These are phyloP conservation scores for Phlebiopsis gigantea DNA, from an alignment of 768 basidiomycete genomes.

Conservation along the genomic window DNA sequence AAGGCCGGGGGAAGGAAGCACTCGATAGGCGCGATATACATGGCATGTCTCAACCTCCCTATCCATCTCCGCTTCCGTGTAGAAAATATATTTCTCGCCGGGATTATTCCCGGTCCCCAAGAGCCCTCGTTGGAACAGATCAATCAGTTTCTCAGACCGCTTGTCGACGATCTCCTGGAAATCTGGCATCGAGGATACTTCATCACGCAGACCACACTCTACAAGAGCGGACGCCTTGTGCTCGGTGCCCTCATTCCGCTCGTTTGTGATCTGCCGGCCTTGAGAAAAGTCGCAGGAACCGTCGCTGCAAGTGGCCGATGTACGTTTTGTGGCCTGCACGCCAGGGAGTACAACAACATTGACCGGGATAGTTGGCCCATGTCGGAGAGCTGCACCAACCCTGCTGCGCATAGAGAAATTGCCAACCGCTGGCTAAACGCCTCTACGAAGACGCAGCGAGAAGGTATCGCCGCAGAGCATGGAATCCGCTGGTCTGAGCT, in stretches of 20 bases:
- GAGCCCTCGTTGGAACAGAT: conserved; percentile 29
- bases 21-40: conserved; percentile 16
- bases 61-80: conserved; percentile 15
- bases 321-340: conserved; percentile 21
- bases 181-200: conserved; percentile 31
- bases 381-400: conserved; percentile 1
- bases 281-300: conserved; percentile 23
- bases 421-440: conserved; percentile 19
- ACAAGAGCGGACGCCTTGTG: conserved; percentile 24
- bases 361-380: conserved; percentile 24
- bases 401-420: conserved; percentile 8
- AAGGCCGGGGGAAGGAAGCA: background rate
- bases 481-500: conserved; percentile 27
- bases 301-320: conserved; percentile 23
- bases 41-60: conserved; percentile 24
- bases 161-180: conserved; percentile 31
- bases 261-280: conserved; percentile 33
- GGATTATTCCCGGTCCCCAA: conserved; percentile 36
- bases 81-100: conserved; percentile 37
- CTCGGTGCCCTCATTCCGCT: conserved; percentile 26
- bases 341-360: conserved; percentile 25
- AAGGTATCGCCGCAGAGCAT: conserved; percentile 13
- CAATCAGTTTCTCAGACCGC: conserved; percentile 33
- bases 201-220: conserved; percentile 19
- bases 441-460: background rate